phyloP scores from a whole-genome alignment of 306 rosid genomes.

The Casuarina cunninghamiana region DNA sequence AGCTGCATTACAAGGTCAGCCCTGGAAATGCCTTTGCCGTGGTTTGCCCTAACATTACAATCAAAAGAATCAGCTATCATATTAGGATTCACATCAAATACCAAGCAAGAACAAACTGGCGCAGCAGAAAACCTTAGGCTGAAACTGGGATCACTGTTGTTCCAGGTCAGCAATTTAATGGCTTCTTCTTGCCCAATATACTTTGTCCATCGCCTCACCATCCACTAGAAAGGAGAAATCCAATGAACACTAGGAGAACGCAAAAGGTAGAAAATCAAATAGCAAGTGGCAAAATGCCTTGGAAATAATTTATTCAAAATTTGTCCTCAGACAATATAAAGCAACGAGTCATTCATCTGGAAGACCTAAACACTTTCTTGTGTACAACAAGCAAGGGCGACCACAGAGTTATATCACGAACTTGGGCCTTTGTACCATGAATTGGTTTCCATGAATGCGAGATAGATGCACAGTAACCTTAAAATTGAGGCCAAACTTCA shows the following conservation, averaged over 20 bases:
- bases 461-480: too few species aligned
- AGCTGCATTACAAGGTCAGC: conserved; percentile 64
- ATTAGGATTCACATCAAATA: neutral
- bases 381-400: neutral
- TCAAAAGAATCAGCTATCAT: conserved; percentile 14
- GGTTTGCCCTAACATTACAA: conserved; percentile 64
- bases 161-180: conserved; percentile 80
- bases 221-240: conserved; percentile 58
- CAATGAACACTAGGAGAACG: conserved; percentile 7
- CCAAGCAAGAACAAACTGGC: conserved; percentile 16
- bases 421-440: neutral
- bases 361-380: neutral
- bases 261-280: conserved; percentile 1
- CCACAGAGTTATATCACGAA: neutral
- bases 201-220: conserved; percentile 83
- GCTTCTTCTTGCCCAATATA: conserved; percentile 83
- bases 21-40: conserved; percentile 65
- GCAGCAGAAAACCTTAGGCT: conserved; percentile 64
- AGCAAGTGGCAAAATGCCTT: neutral
- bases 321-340: conserved; percentile 6
- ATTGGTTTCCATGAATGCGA: neutral
- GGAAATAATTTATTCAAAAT: neutral
- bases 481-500: neutral
- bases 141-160: conserved; percentile 78
- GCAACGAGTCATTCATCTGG: conserved; percentile 1